Evolutionary conservation across 345 rosid species (phyloP).

Genomic region (Eucalyptus regnans): DNA sequence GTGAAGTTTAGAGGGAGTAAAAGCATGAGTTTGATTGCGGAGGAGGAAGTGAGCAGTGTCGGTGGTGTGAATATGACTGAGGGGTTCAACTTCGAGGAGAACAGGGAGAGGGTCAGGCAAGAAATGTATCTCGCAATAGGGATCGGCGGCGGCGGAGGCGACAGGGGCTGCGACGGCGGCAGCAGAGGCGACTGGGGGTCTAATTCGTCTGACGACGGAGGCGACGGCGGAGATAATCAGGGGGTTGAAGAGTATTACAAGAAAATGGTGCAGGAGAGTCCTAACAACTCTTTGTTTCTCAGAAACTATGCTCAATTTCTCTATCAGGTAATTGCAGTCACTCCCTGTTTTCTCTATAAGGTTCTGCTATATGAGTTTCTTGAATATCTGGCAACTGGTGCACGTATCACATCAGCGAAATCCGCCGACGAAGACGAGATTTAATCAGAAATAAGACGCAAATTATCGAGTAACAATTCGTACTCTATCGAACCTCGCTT

Average conservation of each 20-base stretch:
- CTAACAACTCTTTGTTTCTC: slow-evolving; percentile 36
- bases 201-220: slow-evolving; percentile 3
- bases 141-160: slow-evolving; percentile 16
- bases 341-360: not conserved
- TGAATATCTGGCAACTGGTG: not conserved
- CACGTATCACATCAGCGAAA: not conserved
- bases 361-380: not conserved
- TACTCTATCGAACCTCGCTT: not conserved
- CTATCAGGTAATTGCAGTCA: slow-evolving; percentile 16
- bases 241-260: slow-evolving; percentile 37
- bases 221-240: slow-evolving; percentile 10
- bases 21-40: not conserved
- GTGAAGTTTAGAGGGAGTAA: not conserved
- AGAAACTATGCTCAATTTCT: slow-evolving; percentile 54
- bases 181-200: slow-evolving; percentile 8
- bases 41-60: not conserved
- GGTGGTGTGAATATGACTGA: not conserved
- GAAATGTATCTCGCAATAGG: slow-evolving; percentile 35
- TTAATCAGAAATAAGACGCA: not conserved
- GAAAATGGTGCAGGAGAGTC: slow-evolving; percentile 46
- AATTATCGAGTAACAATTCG: not conserved
- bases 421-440: accelerated
- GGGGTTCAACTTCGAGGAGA: slow-evolving; percentile 3
- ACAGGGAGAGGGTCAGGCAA: not conserved
- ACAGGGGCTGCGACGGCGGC: not conserved